A percentile compares a stretch with the other conserved stretches of the same genome.
Conservation (phyloP, 2,329 filamentous ascomycete species). For the Ophiostoma himal-ulmi region DNA sequence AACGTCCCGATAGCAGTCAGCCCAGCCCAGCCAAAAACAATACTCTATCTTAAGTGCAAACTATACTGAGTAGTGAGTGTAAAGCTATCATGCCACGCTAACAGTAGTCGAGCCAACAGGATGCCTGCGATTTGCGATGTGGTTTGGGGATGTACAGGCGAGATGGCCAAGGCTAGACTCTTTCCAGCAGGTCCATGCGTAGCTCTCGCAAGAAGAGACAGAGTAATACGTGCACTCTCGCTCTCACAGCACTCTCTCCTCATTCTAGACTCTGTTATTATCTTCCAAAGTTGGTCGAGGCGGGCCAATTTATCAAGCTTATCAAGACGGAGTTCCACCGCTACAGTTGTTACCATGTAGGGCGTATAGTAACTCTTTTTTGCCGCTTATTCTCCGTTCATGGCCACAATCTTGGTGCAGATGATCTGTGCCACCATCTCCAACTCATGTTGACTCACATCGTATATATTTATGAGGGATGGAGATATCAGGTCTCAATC, state of each 20-base stretch:
- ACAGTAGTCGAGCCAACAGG: background rate
- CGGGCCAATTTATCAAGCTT: background rate
- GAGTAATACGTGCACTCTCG: background rate
- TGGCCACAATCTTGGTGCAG: too few relatives aligned
- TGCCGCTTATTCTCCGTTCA: slow-evolving; percentile 1
- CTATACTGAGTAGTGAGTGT: background rate
- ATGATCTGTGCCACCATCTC: background rate
- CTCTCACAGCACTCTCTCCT: background rate
- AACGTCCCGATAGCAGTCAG: background rate
- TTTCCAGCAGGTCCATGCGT: slow-evolving; percentile 18
- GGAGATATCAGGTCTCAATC: slow-evolving; percentile 6
- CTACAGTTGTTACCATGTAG: background rate
- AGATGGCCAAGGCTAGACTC: slow-evolving; percentile 12
- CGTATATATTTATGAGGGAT: background rate
- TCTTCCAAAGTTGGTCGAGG: background rate
- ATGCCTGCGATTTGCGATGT: slow-evolving; percentile 10
- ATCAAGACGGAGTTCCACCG: background rate
- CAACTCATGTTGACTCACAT: background rate
- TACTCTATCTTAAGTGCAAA: background rate
- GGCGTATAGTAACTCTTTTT: background rate
- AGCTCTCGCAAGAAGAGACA: background rate
- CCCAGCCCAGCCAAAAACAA: background rate
- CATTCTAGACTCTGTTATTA: background rate
- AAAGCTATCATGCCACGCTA: background rate
- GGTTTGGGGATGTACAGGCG: background rate